Conservation (phyloP, 2,329 filamentous ascomycete species). For the Onygenales sp. region DNA sequence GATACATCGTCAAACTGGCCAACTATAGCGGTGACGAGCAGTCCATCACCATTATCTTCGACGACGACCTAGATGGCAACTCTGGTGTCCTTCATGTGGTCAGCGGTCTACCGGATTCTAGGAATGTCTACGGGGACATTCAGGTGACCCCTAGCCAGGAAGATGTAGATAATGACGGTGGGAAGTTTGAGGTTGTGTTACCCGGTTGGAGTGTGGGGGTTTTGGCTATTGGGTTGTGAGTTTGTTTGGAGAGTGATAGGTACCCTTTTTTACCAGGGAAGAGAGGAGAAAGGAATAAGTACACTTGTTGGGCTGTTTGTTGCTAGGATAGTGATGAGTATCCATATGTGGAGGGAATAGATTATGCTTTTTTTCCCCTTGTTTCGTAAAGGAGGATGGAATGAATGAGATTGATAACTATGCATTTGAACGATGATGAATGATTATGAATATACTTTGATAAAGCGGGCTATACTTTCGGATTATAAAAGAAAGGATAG, state of each 20-base stretch:
- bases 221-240: slow-evolving; percentile 7
- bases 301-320: too few species aligned
- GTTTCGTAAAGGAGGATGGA: too few species aligned
- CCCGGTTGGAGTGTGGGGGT: slow-evolving; percentile 16
- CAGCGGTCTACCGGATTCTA: not conserved
- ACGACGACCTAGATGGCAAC: slow-evolving; percentile 8
- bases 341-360: too few species aligned
- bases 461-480: not conserved
- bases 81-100: not conserved
- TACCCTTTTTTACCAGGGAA: too few species aligned
- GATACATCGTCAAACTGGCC: slow-evolving; percentile 22
- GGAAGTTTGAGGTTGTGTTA: slow-evolving; percentile 12
- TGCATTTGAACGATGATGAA: not conserved
- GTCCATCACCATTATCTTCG: slow-evolving; percentile 18
- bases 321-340: too few species aligned
- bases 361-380: too few species aligned
- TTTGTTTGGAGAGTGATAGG: too few species aligned
- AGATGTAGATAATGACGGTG: slow-evolving; percentile 11
- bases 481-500: not conserved
- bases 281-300: too few species aligned
- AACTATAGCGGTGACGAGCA: slow-evolving; percentile 19
- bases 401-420: too few species aligned
- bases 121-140: not conserved
- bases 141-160: slow-evolving; percentile 9
- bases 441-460: not conserved